A percentile compares a stretch with the other conserved stretches of the same genome.
phyloP scores from a whole-genome alignment of 306 rosid species.

The Glycine soja region DNA sequence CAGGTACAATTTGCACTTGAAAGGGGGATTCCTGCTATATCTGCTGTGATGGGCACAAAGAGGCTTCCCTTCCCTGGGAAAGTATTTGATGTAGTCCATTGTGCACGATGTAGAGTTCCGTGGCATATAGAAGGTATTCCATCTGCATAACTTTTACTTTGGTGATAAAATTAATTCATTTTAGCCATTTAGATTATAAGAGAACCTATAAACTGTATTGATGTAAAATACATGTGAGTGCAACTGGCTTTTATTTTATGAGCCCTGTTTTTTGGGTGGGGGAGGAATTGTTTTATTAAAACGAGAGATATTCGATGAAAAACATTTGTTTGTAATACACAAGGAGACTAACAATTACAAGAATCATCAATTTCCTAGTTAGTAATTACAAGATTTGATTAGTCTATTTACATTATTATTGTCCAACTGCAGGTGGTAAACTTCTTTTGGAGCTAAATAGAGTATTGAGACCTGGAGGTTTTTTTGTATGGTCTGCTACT shows the following conservation, averaged over 20 bases:
- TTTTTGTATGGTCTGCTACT: constrained; percentile 99
- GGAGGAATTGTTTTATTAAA: not conserved
- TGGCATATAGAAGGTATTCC: constrained; percentile 95
- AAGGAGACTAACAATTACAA: not conserved
- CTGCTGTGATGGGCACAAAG: constrained; percentile 99
- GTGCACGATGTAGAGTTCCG: constrained; percentile 99
- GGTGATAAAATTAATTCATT: constrained; percentile 28
- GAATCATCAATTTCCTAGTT: not conserved
- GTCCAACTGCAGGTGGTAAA: constrained; percentile 83
- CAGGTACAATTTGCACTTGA: constrained; percentile 99
- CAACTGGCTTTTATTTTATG: constrained; percentile 28
- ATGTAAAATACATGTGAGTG: constrained; percentile 8
- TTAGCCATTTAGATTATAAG: too few species aligned
- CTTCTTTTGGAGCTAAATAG: constrained; percentile 97
- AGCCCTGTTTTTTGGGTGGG: constrained; percentile 9
- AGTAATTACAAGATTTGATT: constrained; percentile 24
- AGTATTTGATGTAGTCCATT: constrained; percentile 90
- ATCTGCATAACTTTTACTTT: not conserved
- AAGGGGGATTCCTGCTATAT: constrained; percentile 97
- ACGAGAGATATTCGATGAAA: not conserved
- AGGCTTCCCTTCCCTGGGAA: constrained; percentile 94
- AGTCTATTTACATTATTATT: constrained; percentile 21
- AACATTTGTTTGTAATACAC: constrained; percentile 12
- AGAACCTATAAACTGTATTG: not conserved
- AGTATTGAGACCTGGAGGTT: constrained; percentile 96